Base-by-base conservation (phyloP, 495 filamentous ascomycete species). In the Annulohypoxylon maeteangense region DNA sequence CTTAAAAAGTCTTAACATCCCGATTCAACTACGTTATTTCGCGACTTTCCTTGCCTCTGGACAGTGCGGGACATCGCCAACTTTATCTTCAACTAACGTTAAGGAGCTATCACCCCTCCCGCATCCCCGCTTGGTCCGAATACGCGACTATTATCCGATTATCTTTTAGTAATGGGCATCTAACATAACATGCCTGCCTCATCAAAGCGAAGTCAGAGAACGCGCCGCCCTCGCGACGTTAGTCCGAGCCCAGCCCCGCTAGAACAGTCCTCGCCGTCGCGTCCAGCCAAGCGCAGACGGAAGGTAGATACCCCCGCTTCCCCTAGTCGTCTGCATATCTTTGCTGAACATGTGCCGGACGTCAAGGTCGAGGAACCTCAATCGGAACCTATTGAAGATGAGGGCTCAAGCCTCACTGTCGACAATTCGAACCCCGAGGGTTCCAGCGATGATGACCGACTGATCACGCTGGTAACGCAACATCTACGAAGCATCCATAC, bases 391-490 rank as follows among this genome's bases (percentile, higher is more conserved):
- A 36, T 78, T 45, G 80, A 83, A 34, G 81, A 84, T 62, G 82
- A 79, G 29, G 75, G 77, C 40, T 83, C 81, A 25, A 80, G 78
- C 40, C 75, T 80, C 45, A 74, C 79, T 16, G 78, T 84, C 38
- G 89, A 90, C 16, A 83, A 87, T 66, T 76, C 79, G 20, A 62
- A 55, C 23, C 12, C 68, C 31, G 86, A 88, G 40, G 70, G 80
- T 22, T 72, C 80, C 7, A 82, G 82, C 56, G 85, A 87, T 62
- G 87, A 91, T 68, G 88, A 91, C 50, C 81, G 85, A 62, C 72
- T 92, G n/a, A 87, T 93, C 65, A 88, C 92, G 58, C 83, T 89
- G 22, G 90, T 97, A 22, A 91, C 92, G 47, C 89, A 89, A 50
- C 87, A 88, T 68, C 81, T 97, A 47, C 83, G 74, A 70, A 75